Base-by-base conservation (phyloP, 192 early-diverging fungal genomes). In the Dissophora globulifera region DNA sequence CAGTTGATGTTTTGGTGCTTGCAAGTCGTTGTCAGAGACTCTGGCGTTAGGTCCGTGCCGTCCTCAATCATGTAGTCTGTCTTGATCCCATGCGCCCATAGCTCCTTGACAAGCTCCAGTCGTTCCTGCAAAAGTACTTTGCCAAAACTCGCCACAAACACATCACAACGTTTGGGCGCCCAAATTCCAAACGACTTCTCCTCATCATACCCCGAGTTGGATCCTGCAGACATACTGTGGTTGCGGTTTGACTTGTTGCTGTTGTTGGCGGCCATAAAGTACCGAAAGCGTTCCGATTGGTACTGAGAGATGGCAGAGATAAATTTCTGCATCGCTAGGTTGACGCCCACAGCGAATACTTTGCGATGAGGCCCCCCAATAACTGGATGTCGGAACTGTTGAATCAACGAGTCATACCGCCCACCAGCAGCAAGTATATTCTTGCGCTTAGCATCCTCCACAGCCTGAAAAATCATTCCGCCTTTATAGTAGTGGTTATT, bases 31-130 rank as follows among this genome's bases (percentile, higher is more conserved):
- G 82, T 82, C 17, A 93, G 57, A 10, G 83, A 78, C 48, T 93
- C 92, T 26, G 89, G 88, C 6, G 89, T 91, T 60, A 89, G 75
- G 53, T 89, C 86, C 1, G 84, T 84, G 17, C 81, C 83, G 50
- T 94, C 92, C 59, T 93, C 85, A 35, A 94, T 89, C 64, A 91
- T 80, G 41, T 96, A 88, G 35, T 96, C 96, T 0, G 93, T 89
- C 55, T 88, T 85, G 60, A 98, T 86, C 4, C 87, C 88, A 41
- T 88, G 85, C 1, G 74, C 75, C 94, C 96, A 95, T 16, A 93
- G 79, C 23, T 95, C 94, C 27, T 84, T 82, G 23, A 91, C 89
- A 62, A 97, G 57, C 17, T 90, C 82, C 29, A 97, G 81, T 4
- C 93, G 85, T 67, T 96, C 92, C 38, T 87, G 85, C 8, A 94